phyloP scores from a whole-genome alignment of 495 filamentous ascomycete species.

The Bacidia rubella region DNA sequence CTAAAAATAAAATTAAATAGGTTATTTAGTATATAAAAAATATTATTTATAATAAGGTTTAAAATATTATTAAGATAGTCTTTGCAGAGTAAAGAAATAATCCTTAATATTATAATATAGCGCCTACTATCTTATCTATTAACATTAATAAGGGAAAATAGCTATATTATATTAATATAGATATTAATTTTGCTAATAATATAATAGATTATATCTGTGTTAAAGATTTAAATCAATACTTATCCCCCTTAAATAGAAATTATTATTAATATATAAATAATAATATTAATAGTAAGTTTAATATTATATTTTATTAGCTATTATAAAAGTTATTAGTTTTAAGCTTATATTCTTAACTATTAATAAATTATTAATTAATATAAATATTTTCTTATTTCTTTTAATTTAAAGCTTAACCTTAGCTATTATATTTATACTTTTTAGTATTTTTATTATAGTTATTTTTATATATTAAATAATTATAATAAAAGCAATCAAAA shows the following conservation, averaged over 20 bases:
- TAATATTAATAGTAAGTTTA: background rate
- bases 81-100: background rate
- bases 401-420: background rate
- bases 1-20: background rate
- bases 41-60: too few relatives aligned
- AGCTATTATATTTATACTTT: background rate
- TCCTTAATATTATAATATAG: background rate
- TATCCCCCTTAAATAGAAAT: too few relatives aligned
- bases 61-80: background rate
- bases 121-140: too few relatives aligned
- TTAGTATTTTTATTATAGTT: background rate
- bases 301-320: conserved; percentile 10
- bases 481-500: too few relatives aligned
- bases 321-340: conserved; percentile 11
- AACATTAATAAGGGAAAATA: too few relatives aligned
- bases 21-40: too few relatives aligned
- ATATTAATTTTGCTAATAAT: too few relatives aligned
- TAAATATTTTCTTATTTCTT: background rate
- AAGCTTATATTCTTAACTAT: conserved; percentile 5
- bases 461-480: too few relatives aligned
- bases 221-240: too few relatives aligned
- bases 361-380: conserved; percentile 10
- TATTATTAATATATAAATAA: too few relatives aligned
- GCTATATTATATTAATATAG: too few relatives aligned
- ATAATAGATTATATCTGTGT: too few relatives aligned